These are phyloP conservation scores for Serendipita indica DNA, from an alignment of 768 basidiomycete species.

Conservation along the genomic window DNA sequence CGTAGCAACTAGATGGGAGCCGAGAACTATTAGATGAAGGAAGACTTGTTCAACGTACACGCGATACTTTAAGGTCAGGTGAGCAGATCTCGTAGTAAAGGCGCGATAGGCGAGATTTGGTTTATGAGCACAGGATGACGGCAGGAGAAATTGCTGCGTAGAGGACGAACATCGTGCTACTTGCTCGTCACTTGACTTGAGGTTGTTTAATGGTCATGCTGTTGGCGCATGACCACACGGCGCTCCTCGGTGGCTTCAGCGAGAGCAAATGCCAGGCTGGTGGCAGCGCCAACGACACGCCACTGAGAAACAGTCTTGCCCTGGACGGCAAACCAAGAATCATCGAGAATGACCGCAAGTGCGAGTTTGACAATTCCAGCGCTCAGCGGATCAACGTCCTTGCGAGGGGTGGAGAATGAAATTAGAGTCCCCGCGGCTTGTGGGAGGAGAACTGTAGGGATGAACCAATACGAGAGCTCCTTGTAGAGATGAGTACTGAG, in stretches of 20 bases:
- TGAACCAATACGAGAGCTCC: constrained; percentile 33
- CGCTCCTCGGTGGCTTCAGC: constrained; percentile 34
- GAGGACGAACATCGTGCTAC: background rate
- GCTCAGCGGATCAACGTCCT: constrained; percentile 44
- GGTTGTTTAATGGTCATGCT: background rate
- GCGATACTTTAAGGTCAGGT: too few relatives aligned
- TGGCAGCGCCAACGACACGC: constrained; percentile 39
- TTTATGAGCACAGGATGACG: too few relatives aligned
- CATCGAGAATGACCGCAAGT: constrained; percentile 16
- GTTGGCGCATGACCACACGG: background rate
- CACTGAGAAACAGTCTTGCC: constrained; percentile 18
- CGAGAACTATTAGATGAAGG: too few relatives aligned
- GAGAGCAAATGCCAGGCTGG: constrained; percentile 50
- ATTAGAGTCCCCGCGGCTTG: constrained; percentile 40
- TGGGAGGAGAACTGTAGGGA: constrained; percentile 49
- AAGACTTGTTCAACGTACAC: too few relatives aligned
- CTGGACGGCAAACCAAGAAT: constrained; percentile 43
- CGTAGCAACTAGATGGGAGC: too few relatives aligned
- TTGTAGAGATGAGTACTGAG: constrained; percentile 35
- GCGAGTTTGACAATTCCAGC: constrained; percentile 51
- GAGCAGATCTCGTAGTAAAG: too few relatives aligned
- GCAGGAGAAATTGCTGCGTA: background rate
- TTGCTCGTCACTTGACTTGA: too few relatives aligned
- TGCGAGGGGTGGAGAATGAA: constrained; percentile 38
- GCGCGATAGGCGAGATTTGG: too few relatives aligned